Evolutionary conservation across 805 yeast genomes (phyloP), one percentile per base, ranked within the genome.

Genomic region (Saturnispora halmiae): DNA sequence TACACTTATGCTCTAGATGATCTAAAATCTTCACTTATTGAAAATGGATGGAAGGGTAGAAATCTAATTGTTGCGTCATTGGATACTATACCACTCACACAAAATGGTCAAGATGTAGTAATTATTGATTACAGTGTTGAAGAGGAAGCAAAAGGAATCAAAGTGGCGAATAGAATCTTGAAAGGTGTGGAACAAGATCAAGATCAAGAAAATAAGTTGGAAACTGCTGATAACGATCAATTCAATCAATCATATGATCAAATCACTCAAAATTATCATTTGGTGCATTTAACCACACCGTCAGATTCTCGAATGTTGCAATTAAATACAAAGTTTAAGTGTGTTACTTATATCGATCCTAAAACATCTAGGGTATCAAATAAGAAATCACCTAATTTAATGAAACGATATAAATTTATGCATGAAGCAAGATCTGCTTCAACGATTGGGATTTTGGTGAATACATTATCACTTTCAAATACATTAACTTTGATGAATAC

Each of bases 361-460:
- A 36, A 46, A 0, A 38, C 56, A 2, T 42, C 56, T 11, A 44
- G 56, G 0, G 41, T 67, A 1, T 51, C 59, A 0, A 61, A 62
- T 30, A 88, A 87, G 0, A 88, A 94, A 1, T 75, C 69, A 51
- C 87, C 94, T 1, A 79, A 86, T 9, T 63, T 92, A 41, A 80
- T 79, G 80, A 79, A 80, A 50, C 70, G 98, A 27, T 92, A 92
- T 55, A 70, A 82, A 46, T 78, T 72, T 52, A 86, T 92, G 85
- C 90, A 83, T 54, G 67, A 80, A 54, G 95, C 96, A 0, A 71
- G 96, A 51, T 73, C 90, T 1, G 94, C 97, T 0, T 88, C 92
- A 2, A 90, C 97, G 1, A 71, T 92, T 26, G 98, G 98, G 2
- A 75, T 92, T 21, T 66, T 92, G 26, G 88, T 92, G 30, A 94